Evolutionary conservation across 1,284 basidiomycete genomes (phyloP).

Genomic region (Leccinum griseonigrum): DNA sequence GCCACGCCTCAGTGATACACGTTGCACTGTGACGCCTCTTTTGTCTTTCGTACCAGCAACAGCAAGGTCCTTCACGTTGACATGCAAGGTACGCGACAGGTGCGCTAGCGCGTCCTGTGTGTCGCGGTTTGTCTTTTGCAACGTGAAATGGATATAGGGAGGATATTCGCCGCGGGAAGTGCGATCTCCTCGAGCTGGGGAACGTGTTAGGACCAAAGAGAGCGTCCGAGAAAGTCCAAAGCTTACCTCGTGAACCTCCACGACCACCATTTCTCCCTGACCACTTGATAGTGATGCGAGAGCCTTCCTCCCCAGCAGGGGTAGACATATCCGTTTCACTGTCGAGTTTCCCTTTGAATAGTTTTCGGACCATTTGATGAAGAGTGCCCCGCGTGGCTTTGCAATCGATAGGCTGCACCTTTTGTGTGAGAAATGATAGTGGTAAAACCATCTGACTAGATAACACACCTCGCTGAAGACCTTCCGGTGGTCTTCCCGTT

Average conservation of each 20-base stretch:
- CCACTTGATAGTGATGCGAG: slow-evolving; percentile 76
- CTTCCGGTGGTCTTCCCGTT: slow-evolving; percentile 64
- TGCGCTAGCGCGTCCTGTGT: slow-evolving; percentile 91
- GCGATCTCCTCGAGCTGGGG: slow-evolving; percentile 37
- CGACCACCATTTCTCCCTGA: slow-evolving; percentile 45
- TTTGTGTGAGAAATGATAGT: slow-evolving; percentile 18
- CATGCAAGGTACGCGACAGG: slow-evolving; percentile 74
- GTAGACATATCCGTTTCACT: slow-evolving; percentile 68
- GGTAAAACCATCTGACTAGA: slow-evolving; percentile 4
- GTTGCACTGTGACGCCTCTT: slow-evolving; percentile 92
- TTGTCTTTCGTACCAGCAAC: slow-evolving; percentile 99
- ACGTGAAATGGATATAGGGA: slow-evolving; percentile 93
- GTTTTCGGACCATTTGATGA: slow-evolving; percentile 78
- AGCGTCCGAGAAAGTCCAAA: not conserved
- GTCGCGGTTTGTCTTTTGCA: slow-evolving; percentile 98
- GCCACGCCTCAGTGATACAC: slow-evolving; percentile 81
- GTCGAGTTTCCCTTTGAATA: slow-evolving; percentile 83
- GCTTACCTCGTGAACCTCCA: slow-evolving; percentile 37
- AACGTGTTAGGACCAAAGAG: slow-evolving; percentile 7
- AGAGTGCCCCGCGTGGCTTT: slow-evolving; percentile 82
- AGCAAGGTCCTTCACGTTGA: slow-evolving; percentile 76
- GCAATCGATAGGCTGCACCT: slow-evolving; percentile 69
- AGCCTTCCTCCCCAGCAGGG: slow-evolving; percentile 57
- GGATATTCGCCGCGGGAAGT: slow-evolving; percentile 64
- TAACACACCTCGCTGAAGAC: slow-evolving; percentile 76